Evolutionary conservation across 1,284 basidiomycete species (phyloP).

Genomic region (Sanghuangporus baumii): DNA sequence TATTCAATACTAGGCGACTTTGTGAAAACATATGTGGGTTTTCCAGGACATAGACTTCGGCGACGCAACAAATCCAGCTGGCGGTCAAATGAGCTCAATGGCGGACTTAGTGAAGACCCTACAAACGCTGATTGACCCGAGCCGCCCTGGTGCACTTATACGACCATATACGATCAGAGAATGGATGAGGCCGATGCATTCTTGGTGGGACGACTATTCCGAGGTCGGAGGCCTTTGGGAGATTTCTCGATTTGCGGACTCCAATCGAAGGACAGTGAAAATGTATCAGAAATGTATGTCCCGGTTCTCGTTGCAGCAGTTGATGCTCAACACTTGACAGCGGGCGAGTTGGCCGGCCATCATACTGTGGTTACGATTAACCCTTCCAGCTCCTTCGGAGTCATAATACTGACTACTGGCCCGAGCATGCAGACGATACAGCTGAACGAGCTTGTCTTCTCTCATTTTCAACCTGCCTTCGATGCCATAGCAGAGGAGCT

Average conservation of each 20-base stretch:
- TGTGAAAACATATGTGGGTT: constrained; percentile 26
- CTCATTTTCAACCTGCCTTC: not conserved
- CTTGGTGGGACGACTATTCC: not conserved
- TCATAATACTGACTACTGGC: not conserved
- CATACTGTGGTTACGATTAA: not conserved
- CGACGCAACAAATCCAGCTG: constrained; percentile 37
- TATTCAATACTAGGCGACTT: too few species aligned
- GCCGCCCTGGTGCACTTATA: not conserved
- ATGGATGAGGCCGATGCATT: not conserved
- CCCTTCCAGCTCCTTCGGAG: not conserved
- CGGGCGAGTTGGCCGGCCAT: not conserved
- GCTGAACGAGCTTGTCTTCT: not conserved
- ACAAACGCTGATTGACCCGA: not conserved
- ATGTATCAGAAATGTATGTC: not conserved
- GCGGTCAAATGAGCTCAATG: constrained; percentile 45
- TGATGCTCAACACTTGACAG: not conserved
- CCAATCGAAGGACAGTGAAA: not conserved
- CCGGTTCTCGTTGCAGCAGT: not conserved
- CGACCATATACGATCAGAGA: not conserved
- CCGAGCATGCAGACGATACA: not conserved
- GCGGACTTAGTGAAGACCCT: constrained; percentile 35
- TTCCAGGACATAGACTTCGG: constrained; percentile 37
- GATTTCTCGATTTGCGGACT: not conserved
- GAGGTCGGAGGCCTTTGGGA: not conserved
- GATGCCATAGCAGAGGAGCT: not conserved